Percentiles rank a stretch among this genome's conserved stretches.
These are phyloP conservation scores for Schizopora paradoxa DNA, from an alignment of 1,284 basidiomycete genomes.

Conservation along the genomic window DNA sequence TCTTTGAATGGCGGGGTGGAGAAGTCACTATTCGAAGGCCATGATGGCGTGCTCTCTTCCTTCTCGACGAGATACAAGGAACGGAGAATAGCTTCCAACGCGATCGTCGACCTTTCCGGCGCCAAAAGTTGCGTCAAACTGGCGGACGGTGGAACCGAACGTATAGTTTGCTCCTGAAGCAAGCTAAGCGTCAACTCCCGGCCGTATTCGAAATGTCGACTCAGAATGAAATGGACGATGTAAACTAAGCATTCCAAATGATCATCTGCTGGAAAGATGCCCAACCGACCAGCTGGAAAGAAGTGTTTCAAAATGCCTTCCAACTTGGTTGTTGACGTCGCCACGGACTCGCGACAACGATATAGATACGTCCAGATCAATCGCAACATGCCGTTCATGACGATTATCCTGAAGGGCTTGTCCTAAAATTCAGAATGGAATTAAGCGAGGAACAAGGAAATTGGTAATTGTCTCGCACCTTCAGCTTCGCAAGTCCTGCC, in stretches of 20 bases:
- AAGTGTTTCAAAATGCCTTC: conserved; percentile 75
- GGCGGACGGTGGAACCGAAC: conserved; percentile 36
- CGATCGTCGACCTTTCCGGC: conserved; percentile 71
- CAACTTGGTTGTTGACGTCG: conserved; percentile 73
- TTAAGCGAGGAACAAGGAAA: conserved; percentile 9
- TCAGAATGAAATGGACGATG: conserved; percentile 79
- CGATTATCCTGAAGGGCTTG: conserved; percentile 63
- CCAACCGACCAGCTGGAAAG: conserved; percentile 69
- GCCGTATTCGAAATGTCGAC: conserved; percentile 85
- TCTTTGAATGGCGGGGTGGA: conserved; percentile 47
- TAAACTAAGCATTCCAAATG: conserved; percentile 74
- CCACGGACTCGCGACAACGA: conserved; percentile 81
- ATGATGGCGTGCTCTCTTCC: conserved; percentile 62
- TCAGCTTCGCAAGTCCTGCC: conserved; percentile 67
- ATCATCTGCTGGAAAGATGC: conserved; percentile 68
- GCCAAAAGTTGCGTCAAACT: conserved; percentile 45
- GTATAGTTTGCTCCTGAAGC: conserved; percentile 60
- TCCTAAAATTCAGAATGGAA: conserved; percentile 58
- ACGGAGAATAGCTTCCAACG: conserved; percentile 73
- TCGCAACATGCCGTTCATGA: conserved; percentile 81
- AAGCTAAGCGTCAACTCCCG: conserved; percentile 77
- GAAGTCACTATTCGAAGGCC: conserved; percentile 78
- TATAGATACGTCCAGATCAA: conserved; percentile 94
- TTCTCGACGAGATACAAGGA: conserved; percentile 71
- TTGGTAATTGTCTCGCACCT: conserved; percentile 43